Evolutionary conservation across 2,329 filamentous ascomycete species (phyloP).

Genomic region (Pestalotiopsis sp.): DNA sequence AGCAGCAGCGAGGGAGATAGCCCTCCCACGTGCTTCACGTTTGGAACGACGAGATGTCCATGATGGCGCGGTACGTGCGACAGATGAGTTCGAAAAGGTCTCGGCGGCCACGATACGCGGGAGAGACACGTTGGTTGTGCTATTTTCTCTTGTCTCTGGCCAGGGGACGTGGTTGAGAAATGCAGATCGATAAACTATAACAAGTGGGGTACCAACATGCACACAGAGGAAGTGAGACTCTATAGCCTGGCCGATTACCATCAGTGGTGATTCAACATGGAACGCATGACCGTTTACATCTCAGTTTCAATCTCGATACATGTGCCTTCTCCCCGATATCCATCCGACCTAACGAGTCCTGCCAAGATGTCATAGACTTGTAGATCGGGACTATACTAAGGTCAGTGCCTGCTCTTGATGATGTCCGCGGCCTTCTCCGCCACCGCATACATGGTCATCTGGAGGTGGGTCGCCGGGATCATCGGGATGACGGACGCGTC

Average conservation of each 20-base stretch:
- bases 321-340: too few species aligned
- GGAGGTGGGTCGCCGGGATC: conserved; percentile 32
- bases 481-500: conserved; percentile 37
- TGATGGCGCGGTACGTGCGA: neutral
- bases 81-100: neutral
- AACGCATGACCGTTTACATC: neutral
- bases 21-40: neutral
- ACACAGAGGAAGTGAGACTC: neutral
- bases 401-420: conserved; percentile 21
- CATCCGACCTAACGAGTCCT: neutral
- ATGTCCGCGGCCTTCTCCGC: conserved; percentile 34
- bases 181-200: neutral
- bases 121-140: neutral
- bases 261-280: neutral
- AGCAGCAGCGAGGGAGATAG: neutral
- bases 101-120: neutral
- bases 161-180: neutral
- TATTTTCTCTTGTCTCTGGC: neutral
- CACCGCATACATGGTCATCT: conserved; percentile 29
- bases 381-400: neutral
- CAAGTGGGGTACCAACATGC: neutral
- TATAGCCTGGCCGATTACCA: neutral
- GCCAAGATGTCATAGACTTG: neutral
- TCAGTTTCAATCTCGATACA: neutral
- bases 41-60: neutral